These are phyloP conservation scores for Kondoa subrosea DNA, from an alignment of 768 basidiomycete species.

Conservation along the genomic window DNA sequence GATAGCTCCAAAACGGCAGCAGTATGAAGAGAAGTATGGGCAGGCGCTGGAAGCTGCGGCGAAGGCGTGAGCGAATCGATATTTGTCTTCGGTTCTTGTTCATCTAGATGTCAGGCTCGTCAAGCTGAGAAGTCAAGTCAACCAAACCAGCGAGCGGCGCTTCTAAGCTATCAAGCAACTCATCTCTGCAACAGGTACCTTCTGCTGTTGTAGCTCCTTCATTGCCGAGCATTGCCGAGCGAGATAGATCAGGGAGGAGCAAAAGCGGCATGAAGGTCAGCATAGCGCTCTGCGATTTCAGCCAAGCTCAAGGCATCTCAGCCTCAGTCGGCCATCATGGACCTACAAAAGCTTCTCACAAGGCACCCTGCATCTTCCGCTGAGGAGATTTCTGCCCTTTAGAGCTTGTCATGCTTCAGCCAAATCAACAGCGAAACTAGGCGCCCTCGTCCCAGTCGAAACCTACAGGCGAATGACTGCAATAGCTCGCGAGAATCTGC, in stretches of 20 bases:
- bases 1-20: no score
- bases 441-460: slow-evolving; percentile 57
- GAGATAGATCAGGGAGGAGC: neutral
- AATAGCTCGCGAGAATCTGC: slow-evolving; percentile 49
- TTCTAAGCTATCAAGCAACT: neutral
- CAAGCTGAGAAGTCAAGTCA: no score
- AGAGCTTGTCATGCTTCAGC: slow-evolving; percentile 77
- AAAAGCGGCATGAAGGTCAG: neutral
- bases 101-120: no score
- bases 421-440: slow-evolving; percentile 68
- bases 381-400: slow-evolving; percentile 60
- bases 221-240: neutral
- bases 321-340: slow-evolving; percentile 68
- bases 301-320: slow-evolving; percentile 29
- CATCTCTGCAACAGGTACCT: neutral
- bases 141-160: no score
- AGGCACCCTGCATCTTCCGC: slow-evolving; percentile 44
- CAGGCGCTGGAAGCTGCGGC: no score
- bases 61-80: no score
- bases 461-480: slow-evolving; percentile 55
- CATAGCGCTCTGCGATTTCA: neutral
- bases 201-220: neutral
- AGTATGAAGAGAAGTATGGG: no score
- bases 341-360: slow-evolving; percentile 45
- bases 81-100: no score